Evolutionary conservation across 371 early-diverging fungal genomes (phyloP), one percentile per base, ranked within the genome.

Genomic region (Conidiobolus incongruus): DNA sequence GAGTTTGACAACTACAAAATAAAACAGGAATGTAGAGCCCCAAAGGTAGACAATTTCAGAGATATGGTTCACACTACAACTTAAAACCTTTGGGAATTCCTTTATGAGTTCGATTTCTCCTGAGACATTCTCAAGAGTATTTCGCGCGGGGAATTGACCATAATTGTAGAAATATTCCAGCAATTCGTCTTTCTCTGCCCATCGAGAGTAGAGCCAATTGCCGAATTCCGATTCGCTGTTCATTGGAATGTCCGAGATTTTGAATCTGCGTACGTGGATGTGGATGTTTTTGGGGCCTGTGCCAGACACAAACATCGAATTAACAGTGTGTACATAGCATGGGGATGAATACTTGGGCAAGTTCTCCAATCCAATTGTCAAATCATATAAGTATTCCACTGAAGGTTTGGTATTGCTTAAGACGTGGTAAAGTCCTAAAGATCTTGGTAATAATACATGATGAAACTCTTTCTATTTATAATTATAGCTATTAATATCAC

Each of bases 341-440:
- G 84, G 82, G 38, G 72, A 69, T 41, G 78, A 65, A 13, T 66
- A 76, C 12, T 59, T 51, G 13, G 53, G 56, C n/a, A 84, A 55
- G 0, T 85, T 85, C 24, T 78, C 75, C 46, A 78, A 83, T 1
- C 81, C 90, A 4, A 91, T 65, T 0, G 92, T 86, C n/a, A 82
- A 49, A 47, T 91, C 90, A 46, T 82, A 85, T 3, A 88, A 32
- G 48, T 76, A 75, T 44, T 72, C 65, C 8, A 76, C 62, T 2
- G 66, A 58, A 21, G 62, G 61, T 12, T 67, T 72, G 37, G 85
- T 58, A 44, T 63, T 55, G 35, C 66, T 58, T 46, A 72, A 58
- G 44, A 72, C 71, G 20, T 68, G 58, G 43, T 65, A 64, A 28
- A 83, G 58, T 13, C 89, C 91, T 2, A 81, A 81, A 8, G 67